phyloP scores from a whole-genome alignment of 2,329 filamentous ascomycete genomes.

The Verruconis gallopava region DNA sequence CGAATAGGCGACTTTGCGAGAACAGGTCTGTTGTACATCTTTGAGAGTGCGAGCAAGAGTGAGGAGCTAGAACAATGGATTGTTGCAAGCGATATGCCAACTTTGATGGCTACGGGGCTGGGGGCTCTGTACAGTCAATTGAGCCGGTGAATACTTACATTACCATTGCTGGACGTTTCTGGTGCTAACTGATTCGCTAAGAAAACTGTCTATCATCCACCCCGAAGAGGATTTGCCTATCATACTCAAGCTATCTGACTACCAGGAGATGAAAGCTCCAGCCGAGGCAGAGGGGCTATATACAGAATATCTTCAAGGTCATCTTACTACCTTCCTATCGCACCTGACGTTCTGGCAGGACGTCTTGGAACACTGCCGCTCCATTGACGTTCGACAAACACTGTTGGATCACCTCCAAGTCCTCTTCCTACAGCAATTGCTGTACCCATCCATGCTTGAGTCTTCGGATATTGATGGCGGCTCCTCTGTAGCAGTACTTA shows the following conservation, averaged over 20 bases:
- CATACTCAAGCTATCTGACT: constrained; percentile 81
- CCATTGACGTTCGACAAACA: constrained; percentile 81
- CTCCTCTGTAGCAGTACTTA: constrained; percentile 89
- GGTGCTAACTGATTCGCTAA: constrained; percentile 16
- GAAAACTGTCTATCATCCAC: constrained; percentile 72
- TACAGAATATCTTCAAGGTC: constrained; percentile 63
- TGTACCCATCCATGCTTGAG: constrained; percentile 92
- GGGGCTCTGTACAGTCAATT: constrained; percentile 64
- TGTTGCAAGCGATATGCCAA: constrained; percentile 90
- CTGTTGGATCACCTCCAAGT: constrained; percentile 94
- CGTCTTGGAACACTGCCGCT: constrained; percentile 88
- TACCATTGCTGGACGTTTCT: constrained; percentile 11
- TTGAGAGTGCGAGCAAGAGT: constrained; percentile 80
- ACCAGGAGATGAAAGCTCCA: constrained; percentile 57
- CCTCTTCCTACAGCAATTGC: constrained; percentile 83
- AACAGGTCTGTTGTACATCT: constrained; percentile 88
- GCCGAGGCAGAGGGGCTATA: constrained; percentile 63
- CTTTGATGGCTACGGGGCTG: constrained; percentile 89
- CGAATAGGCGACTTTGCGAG: constrained; percentile 91
- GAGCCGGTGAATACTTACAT: constrained; percentile 36
- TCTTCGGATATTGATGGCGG: constrained; percentile 95
- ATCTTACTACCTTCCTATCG: constrained; percentile 85
- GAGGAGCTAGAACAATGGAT: constrained; percentile 85
- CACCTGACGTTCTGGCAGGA: constrained; percentile 98
- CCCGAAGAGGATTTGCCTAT: constrained; percentile 63